Percentiles rank a stretch among this genome's conserved stretches.
These are phyloP conservation scores for Colletotrichum gigasporum DNA, from an alignment of 2,329 filamentous ascomycete genomes.

Conservation along the genomic window DNA sequence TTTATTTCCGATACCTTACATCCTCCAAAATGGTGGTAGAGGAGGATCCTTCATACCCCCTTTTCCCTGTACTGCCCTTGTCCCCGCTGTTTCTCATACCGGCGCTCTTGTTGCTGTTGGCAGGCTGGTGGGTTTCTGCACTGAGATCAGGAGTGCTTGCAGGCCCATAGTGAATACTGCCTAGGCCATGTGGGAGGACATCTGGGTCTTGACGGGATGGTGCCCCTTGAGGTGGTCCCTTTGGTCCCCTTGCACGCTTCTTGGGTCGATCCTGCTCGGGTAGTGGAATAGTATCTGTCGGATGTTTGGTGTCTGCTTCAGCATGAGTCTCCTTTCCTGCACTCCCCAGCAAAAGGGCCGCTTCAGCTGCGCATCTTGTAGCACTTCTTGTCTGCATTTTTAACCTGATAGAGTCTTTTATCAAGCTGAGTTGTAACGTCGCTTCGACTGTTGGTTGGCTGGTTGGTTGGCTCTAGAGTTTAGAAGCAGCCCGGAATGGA, in stretches of 20 bases:
- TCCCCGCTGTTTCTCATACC: no score
- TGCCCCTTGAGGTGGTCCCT: no score
- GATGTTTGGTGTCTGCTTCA: neutral
- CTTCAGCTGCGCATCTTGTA: neutral
- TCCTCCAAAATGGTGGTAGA: no score
- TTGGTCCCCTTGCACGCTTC: neutral
- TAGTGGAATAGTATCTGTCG: neutral
- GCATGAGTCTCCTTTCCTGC: neutral
- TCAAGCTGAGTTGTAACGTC: neutral
- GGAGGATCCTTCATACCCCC: no score
- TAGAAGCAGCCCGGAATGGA: no score
- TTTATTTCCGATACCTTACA: no score
- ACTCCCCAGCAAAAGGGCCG: neutral
- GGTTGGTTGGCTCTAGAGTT: no score
- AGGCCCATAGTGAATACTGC: constrained; percentile 25
- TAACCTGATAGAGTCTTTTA: neutral
- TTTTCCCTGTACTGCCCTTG: no score
- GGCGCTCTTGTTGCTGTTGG: neutral
- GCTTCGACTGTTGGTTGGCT: neutral
- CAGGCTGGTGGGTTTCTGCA: neutral
- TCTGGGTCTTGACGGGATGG: neutral
- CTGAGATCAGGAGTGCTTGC: no score
- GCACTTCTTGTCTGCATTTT: constrained; percentile 14
- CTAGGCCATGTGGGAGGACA: constrained; percentile 26
- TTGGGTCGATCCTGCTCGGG: neutral